Evolutionary conservation across 2,329 filamentous ascomycete species (phyloP).

Genomic region (Hypoxylon sp.): DNA sequence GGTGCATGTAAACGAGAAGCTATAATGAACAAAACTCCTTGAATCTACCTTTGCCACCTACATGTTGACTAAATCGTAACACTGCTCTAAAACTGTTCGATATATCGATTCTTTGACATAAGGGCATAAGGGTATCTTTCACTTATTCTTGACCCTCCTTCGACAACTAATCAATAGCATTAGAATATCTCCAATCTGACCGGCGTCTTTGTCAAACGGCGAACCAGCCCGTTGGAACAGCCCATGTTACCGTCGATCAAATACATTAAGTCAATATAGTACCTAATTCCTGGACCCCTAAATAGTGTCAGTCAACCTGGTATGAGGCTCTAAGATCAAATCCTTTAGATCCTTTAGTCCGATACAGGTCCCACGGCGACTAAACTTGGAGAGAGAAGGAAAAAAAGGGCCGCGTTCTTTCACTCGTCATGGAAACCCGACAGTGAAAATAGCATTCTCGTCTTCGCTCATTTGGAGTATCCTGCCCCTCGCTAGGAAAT

Average conservation of each 20-base stretch:
- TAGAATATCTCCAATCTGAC: slow-evolving; percentile 27
- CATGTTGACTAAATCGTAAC: slow-evolving; percentile 20
- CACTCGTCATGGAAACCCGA: slow-evolving; percentile 15
- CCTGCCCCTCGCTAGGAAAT: background rate
- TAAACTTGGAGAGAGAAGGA: background rate
- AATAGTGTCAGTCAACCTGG: slow-evolving; percentile 15
- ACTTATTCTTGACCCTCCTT: slow-evolving; percentile 7
- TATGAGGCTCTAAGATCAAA: slow-evolving; percentile 21
- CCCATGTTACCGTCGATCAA: slow-evolving; percentile 38
- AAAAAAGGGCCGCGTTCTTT: background rate
- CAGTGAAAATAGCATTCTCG: slow-evolving; percentile 18
- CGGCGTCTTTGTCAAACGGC: slow-evolving; percentile 20
- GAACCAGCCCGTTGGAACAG: slow-evolving; percentile 35
- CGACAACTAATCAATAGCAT: slow-evolving; percentile 10
- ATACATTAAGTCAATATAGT: slow-evolving; percentile 21
- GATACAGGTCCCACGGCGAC: background rate
- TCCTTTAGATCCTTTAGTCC: background rate
- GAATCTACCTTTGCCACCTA: slow-evolving; percentile 27
- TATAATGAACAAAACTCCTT: slow-evolving; percentile 5
- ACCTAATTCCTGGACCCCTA: slow-evolving; percentile 8
- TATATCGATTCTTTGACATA: slow-evolving; percentile 2
- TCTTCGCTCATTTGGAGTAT: slow-evolving; percentile 27
- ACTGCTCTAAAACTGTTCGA: background rate
- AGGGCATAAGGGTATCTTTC: slow-evolving; percentile 20
- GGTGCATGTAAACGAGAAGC: background rate